Conservation (phyloP, 139 green algal genomes). For the Auxenochlorella pyrenoidosa region DNA sequence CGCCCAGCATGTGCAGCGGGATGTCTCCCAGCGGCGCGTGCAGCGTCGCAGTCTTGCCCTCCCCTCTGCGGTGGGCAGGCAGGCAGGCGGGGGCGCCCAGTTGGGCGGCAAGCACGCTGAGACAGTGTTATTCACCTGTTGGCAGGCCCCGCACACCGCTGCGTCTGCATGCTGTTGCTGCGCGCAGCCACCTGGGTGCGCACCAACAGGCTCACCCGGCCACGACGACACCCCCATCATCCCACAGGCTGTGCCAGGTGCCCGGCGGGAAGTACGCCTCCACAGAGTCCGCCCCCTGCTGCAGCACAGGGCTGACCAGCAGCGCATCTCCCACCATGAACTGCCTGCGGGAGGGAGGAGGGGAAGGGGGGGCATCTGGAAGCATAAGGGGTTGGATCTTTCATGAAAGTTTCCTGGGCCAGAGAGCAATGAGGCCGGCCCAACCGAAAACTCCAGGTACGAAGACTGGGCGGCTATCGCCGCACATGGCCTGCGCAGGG, state of each 20-base stretch:
- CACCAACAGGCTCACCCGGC: neutral
- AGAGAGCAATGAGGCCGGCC: too few species aligned
- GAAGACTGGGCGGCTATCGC: too few species aligned
- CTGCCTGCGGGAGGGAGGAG: slow-evolving; percentile 44
- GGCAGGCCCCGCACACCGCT: too few species aligned
- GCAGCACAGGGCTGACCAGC: slow-evolving; percentile 75
- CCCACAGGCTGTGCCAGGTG: slow-evolving; percentile 60
- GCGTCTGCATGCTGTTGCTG: neutral
- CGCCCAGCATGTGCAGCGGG: slow-evolving; percentile 35
- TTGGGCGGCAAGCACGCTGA: too few species aligned
- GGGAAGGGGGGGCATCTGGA: too few species aligned
- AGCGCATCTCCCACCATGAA: slow-evolving; percentile 73
- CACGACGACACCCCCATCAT: neutral
- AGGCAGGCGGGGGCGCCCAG: too few species aligned
- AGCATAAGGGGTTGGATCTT: too few species aligned
- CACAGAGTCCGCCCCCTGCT: slow-evolving; percentile 42
- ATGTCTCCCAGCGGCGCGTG: slow-evolving; percentile 16
- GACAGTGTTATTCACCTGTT: too few species aligned
- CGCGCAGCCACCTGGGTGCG: neutral
- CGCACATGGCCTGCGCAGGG: too few species aligned
- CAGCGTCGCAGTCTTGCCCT: neutral
- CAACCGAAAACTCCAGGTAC: too few species aligned
- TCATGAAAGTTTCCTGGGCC: too few species aligned
- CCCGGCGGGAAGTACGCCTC: slow-evolving; percentile 71
- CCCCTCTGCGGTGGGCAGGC: neutral